Conservation (phyloP, 2,329 filamentous ascomycete species). For the Colletotrichum sp. region DNA sequence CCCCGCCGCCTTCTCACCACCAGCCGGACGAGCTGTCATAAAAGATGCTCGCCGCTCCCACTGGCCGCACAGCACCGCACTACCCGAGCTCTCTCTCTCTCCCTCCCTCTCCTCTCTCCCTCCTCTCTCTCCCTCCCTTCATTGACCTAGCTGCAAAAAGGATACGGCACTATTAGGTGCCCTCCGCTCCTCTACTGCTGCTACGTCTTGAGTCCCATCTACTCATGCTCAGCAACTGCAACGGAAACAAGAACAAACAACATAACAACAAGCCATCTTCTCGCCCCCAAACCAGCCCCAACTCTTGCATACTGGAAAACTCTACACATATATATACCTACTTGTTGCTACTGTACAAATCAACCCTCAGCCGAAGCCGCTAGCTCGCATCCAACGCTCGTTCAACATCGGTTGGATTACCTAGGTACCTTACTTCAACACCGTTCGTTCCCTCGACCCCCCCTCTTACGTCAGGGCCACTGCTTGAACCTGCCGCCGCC, state of each 20-base stretch:
- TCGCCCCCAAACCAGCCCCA: neutral
- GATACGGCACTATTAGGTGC: constrained; percentile 17
- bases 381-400: neutral
- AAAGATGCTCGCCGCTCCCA: constrained; percentile 12
- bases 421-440: neutral
- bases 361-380: neutral
- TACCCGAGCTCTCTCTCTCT: neutral
- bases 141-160: neutral
- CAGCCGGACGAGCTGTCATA: constrained; percentile 12
- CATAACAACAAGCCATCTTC: neutral
- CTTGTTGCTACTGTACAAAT: neutral
- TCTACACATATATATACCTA: neutral
- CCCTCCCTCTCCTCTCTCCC: neutral
- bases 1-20: neutral
- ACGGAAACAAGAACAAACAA: neutral
- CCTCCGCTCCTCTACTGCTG: neutral
- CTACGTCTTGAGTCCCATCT: neutral
- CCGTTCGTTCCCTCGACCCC: neutral
- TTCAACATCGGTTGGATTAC: neutral
- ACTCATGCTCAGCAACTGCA: neutral
- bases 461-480: neutral
- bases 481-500: neutral
- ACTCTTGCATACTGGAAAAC: neutral
- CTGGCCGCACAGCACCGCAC: neutral
- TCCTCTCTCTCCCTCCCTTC: neutral